phyloP scores from a whole-genome alignment of 768 basidiomycete genomes.

The Boletus edulis region DNA sequence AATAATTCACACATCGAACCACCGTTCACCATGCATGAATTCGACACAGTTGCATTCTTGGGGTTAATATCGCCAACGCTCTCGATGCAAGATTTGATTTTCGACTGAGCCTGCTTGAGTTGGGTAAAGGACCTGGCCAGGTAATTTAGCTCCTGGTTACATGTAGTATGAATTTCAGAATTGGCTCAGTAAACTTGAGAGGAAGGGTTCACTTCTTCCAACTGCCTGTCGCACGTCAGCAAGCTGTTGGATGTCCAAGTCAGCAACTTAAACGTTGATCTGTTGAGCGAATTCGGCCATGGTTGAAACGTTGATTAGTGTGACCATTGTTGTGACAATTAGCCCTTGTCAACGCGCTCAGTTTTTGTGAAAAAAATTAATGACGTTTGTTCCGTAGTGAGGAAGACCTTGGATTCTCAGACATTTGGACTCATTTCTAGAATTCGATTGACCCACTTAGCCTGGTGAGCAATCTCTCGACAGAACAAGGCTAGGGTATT shows the following conservation, averaged over 20 bases:
- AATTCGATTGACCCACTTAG: no score
- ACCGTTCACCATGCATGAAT: not conserved
- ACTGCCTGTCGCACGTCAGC: constrained; percentile 85
- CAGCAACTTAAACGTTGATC: constrained; percentile 61
- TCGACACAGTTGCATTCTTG: constrained; percentile 53
- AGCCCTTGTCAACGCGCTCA: not conserved
- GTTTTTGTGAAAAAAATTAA: no score
- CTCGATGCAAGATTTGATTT: constrained; percentile 85
- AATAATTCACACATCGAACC: not conserved
- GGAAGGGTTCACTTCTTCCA: constrained; percentile 70
- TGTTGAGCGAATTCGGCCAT: no score
- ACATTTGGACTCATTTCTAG: no score
- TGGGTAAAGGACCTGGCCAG: constrained; percentile 68
- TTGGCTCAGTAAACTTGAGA: not conserved
- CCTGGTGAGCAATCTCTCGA: no score
- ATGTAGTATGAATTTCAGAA: not conserved
- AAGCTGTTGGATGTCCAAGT: constrained; percentile 84
- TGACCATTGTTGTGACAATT: constrained; percentile 10
- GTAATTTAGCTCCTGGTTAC: constrained; percentile 81
- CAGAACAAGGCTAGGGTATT: no score
- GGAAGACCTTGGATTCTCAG: no score
- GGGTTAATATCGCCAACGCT: constrained; percentile 75
- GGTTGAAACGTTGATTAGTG: not conserved
- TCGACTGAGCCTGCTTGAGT: constrained; percentile 88
- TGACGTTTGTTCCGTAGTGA: no score